Conservation (phyloP, 768 basidiomycete species). For the Kwoniella sp. region DNA sequence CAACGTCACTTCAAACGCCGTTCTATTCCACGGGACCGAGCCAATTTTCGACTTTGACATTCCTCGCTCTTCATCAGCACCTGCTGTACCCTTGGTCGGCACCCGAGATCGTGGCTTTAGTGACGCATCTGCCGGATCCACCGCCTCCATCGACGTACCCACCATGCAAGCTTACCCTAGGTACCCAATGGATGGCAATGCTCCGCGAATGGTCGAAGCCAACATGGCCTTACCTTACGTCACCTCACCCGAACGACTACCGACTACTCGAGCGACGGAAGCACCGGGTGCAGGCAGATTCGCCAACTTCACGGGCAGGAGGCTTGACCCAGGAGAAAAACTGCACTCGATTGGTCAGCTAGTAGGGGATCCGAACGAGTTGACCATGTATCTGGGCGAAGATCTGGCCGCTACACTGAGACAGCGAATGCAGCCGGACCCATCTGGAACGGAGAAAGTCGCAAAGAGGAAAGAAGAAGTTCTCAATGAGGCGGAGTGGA, state of each 20-base stretch:
- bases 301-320: constrained; percentile 3
- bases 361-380: constrained; percentile 16
- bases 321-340: constrained; percentile 3
- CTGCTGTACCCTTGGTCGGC: constrained; percentile 13
- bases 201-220: neutral
- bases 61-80: constrained; percentile 24
- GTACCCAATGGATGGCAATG: neutral
- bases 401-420: constrained; percentile 29
- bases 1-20: constrained; percentile 10
- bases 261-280: neutral
- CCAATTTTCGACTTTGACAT: constrained; percentile 8
- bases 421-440: constrained; percentile 15
- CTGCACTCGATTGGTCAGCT: constrained; percentile 15
- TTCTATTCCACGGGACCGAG: constrained; percentile 2
- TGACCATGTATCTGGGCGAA: constrained; percentile 27
- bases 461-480: constrained; percentile 18
- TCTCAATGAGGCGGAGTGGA: constrained; percentile 29
- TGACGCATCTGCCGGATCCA: constrained; percentile 6
- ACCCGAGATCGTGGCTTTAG: constrained; percentile 6
- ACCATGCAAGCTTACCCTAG: neutral
- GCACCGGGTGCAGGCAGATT: constrained; percentile 8
- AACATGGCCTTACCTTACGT: neutral
- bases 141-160: neutral
- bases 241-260: constrained; percentile 5
- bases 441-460: constrained; percentile 5